Base-by-base conservation (phyloP, 1,139 yeast genomes). In the Torulaspora pretoriensis region DNA sequence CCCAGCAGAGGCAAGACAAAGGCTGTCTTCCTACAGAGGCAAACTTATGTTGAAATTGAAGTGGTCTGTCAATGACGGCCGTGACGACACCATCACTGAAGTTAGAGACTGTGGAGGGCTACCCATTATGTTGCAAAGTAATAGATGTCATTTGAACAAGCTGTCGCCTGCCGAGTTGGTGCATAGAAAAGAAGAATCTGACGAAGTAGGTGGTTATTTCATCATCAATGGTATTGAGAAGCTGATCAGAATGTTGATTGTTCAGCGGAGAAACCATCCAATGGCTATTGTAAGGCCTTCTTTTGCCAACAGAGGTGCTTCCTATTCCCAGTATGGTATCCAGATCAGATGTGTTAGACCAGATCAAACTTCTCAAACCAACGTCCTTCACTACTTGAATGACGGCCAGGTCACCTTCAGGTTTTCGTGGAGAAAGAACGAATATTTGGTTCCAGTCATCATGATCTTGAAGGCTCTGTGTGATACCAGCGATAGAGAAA, bases 201-300 rank as follows among this genome's bases (percentile, higher is more conserved):
- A 94, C 65, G 99, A 92, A 66, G 71, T 89, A 51, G 98, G 99
- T 51, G 99, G 98, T 28, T 92, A 92, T 67, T 92, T 94, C 65
- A 79, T 92, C 55, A 92, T 92, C 48, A 92, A 92, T 64, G 99
- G 98, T 73, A 89, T 90, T 57, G 99, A 92, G 68, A 94, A 92
- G 69, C 74, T 92, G 59, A 81, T 92, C 60, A 87, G 98, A 71
- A 88, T 92, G 97, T 79, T 94, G 67, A 89, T 92, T 72, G 97
- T 92, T 16, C 98, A 92, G 70, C 83, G 97, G 68, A 78, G 98
- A 68, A 92, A 94, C 67, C 97, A 89, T 64, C 95, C 97, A 16
- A 88, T 92, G 96, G 97, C 97, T 8, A 81, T 92, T 57, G 83
- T 89, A 50, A 88, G 99, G 71, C 95, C 96, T 27, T 85, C 96